These are phyloP conservation scores for Fraxinus sp. DNA, from an alignment of 305 asterid species.

Conservation along the genomic window DNA sequence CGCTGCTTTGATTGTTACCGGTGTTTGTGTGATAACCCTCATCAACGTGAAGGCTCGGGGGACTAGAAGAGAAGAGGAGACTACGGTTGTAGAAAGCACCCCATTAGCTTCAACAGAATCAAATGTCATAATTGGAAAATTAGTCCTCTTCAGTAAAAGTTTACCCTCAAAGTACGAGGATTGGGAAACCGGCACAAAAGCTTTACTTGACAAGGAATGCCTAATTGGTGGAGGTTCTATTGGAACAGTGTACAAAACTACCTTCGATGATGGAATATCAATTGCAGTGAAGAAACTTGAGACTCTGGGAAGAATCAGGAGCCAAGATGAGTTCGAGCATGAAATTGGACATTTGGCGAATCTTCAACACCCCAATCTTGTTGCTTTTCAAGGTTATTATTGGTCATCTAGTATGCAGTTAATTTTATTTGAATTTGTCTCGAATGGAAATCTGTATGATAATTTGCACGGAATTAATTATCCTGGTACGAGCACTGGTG, in stretches of 20 bases:
- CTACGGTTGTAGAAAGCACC: slow-evolving; percentile 59
- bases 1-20: slow-evolving; percentile 62
- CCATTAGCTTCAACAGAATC: slow-evolving; percentile 74
- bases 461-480: slow-evolving; percentile 64
- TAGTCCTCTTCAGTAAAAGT: slow-evolving; percentile 76
- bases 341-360: slow-evolving; percentile 77
- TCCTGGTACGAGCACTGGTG: slow-evolving; percentile 66
- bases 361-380: slow-evolving; percentile 71
- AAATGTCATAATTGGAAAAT: slow-evolving; percentile 68
- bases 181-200: slow-evolving; percentile 92
- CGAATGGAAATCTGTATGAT: slow-evolving; percentile 70
- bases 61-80: slow-evolving; percentile 52
- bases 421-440: slow-evolving; percentile 62
- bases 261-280: slow-evolving; percentile 64
- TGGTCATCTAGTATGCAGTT: slow-evolving; percentile 86
- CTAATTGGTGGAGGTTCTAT: slow-evolving; percentile 79
- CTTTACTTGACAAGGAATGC: slow-evolving; percentile 84
- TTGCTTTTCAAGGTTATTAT: slow-evolving; percentile 74
- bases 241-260: slow-evolving; percentile 77
- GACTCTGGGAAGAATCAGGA: slow-evolving; percentile 69
- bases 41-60: slow-evolving; percentile 67
- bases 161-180: slow-evolving; percentile 88
- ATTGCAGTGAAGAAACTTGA: slow-evolving; percentile 88
- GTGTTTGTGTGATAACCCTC: slow-evolving; percentile 66
- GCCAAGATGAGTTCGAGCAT: slow-evolving; percentile 86